phyloP scores from a whole-genome alignment of 257 asterid genomes.

The Petrea volubilis region DNA sequence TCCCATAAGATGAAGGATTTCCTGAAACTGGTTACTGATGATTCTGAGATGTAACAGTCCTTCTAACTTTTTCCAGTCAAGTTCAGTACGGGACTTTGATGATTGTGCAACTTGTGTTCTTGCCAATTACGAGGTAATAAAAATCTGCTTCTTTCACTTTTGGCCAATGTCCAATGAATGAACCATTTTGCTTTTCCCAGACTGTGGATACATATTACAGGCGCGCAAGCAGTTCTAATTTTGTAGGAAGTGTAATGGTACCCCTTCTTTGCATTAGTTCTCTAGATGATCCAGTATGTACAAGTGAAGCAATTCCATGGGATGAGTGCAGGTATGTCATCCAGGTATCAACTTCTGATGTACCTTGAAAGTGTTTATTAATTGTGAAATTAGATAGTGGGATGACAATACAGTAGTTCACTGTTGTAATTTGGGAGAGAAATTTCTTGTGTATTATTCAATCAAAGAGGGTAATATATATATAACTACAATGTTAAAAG shows the following conservation, averaged over 20 bases:
- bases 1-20: background rate
- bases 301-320: slow-evolving; percentile 93
- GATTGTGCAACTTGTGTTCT: slow-evolving; percentile 71
- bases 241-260: slow-evolving; percentile 65
- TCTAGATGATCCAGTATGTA: slow-evolving; percentile 91
- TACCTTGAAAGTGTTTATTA: background rate
- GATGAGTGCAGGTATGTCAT: slow-evolving; percentile 66
- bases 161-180: slow-evolving; percentile 13
- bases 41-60: slow-evolving; percentile 1
- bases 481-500: too few relatives aligned
- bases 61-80: slow-evolving; percentile 45
- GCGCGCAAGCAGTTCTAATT: slow-evolving; percentile 70
- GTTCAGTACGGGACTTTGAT: slow-evolving; percentile 78
- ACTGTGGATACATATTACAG: slow-evolving; percentile 92
- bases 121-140: slow-evolving; percentile 75
- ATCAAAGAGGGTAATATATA: too few relatives aligned
- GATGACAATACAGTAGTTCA: too few relatives aligned
- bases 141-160: slow-evolving; percentile 2
- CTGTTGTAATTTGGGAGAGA: too few relatives aligned
- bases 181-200: slow-evolving; percentile 34
- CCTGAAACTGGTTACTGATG: background rate
- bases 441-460: too few relatives aligned
- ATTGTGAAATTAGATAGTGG: background rate
- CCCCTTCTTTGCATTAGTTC: slow-evolving; percentile 91
- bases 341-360: background rate